Conservation (phyloP, 352 stramenopile species). For the Phytophthora ramorum region DNA sequence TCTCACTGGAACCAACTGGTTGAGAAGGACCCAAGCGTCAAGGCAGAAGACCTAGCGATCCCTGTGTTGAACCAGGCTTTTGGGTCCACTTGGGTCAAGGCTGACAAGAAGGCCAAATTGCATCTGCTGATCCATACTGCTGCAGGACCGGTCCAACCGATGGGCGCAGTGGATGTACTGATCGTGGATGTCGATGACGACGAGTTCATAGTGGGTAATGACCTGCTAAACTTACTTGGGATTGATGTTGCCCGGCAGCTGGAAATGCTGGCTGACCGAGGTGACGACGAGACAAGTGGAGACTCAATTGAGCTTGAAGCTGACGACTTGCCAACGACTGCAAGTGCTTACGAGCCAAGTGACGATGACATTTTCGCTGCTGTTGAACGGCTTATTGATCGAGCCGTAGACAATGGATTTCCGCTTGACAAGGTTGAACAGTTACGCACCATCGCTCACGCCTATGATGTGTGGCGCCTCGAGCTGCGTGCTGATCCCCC, state of each 20-base stretch:
- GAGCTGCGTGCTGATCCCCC: too few species aligned
- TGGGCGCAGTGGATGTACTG: not conserved
- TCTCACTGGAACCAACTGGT: too few species aligned
- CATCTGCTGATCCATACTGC: not conserved
- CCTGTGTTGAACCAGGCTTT: not conserved
- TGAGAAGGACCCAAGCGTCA: not conserved
- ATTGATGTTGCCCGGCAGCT: conserved; percentile 12
- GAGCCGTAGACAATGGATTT: conserved; percentile 5
- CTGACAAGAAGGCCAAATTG: not conserved
- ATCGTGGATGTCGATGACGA: not conserved
- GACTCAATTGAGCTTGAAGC: conserved; percentile 1
- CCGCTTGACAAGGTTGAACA: too few species aligned
- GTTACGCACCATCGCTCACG: too few species aligned
- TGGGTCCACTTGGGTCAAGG: not conserved
- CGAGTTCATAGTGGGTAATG: conserved; percentile 15
- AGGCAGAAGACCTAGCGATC: too few species aligned
- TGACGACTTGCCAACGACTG: not conserved
- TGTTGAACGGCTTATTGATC: conserved; percentile 1
- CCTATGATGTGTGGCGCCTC: too few species aligned
- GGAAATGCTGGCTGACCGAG: not conserved
- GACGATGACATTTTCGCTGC: not conserved
- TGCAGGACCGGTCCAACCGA: not conserved
- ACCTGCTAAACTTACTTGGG: conserved; percentile 2
- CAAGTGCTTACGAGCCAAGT: not conserved
- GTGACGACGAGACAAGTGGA: not conserved